Evolutionary conservation across 495 filamentous ascomycete genomes (phyloP).

Genomic region (Neurospora tetraspora): DNA sequence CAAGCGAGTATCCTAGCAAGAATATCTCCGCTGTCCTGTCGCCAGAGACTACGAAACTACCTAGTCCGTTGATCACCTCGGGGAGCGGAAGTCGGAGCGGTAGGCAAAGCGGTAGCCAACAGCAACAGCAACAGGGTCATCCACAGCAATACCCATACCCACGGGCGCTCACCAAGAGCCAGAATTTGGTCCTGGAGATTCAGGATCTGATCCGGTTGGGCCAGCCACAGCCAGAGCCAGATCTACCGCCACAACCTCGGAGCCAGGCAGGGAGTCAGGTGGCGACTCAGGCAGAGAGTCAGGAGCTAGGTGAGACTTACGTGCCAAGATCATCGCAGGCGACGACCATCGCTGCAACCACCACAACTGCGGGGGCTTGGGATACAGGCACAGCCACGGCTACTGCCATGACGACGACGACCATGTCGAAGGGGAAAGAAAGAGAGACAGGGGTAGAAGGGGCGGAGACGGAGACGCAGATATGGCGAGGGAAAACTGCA

Average conservation of each 20-base stretch:
- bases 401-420: neutral
- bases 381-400: neutral
- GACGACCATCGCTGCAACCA: neutral
- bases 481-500: neutral
- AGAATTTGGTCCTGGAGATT: neutral
- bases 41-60: neutral
- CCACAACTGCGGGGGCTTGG: neutral
- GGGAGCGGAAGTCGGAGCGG: constrained; percentile 5
- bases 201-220: neutral
- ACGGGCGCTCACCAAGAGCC: neutral
- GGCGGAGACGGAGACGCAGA: neutral
- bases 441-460: neutral
- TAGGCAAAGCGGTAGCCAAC: neutral
- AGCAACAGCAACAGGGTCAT: neutral
- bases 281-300: neutral
- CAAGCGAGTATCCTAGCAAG: constrained; percentile 23
- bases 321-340: neutral
- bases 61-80: neutral
- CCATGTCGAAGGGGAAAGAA: neutral
- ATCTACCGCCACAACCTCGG: neutral
- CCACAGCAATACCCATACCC: neutral
- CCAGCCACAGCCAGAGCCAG: neutral
- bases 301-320: neutral
- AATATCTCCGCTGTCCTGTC: neutral
- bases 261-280: neutral